phyloP scores from a whole-genome alignment of 2,329 filamentous ascomycete species.

The Aciculosporium take region DNA sequence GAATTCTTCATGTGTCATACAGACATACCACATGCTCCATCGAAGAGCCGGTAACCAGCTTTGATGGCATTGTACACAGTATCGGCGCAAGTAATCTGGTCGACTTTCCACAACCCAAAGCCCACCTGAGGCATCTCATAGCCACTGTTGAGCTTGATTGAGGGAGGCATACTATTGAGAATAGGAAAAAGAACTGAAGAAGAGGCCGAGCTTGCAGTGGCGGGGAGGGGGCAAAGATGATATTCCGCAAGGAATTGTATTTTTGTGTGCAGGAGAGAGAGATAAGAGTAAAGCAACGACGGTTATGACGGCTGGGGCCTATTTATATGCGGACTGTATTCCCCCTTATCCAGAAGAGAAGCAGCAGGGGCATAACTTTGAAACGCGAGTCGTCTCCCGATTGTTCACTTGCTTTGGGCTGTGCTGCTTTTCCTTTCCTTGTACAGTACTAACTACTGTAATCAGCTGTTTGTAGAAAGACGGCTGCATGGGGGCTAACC shows the following conservation, averaged over 20 bases:
- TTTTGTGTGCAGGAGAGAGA: background rate
- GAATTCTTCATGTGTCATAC: background rate
- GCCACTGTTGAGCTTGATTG: slow-evolving; percentile 50
- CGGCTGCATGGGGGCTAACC: no score
- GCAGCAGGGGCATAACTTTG: background rate
- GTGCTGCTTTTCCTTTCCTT: no score
- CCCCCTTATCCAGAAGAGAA: no score
- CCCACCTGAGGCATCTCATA: slow-evolving; percentile 61
- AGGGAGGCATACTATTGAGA: slow-evolving; percentile 22
- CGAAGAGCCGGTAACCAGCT: slow-evolving; percentile 45
- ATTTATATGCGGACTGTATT: no score
- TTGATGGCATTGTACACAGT: slow-evolving; percentile 64
- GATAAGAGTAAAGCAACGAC: background rate
- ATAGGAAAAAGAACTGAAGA: no score
- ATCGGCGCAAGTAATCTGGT: slow-evolving; percentile 57
- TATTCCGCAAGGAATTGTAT: background rate
- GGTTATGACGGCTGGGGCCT: no score
- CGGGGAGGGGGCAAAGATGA: background rate
- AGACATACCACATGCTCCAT: slow-evolving; percentile 33
- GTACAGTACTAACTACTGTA: no score
- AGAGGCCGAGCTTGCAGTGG: no score
- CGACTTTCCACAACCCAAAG: slow-evolving; percentile 75
- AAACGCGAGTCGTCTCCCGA: background rate
- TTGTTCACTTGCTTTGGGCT: background rate
- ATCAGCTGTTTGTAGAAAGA: no score